Evolutionary conservation across 768 basidiomycete genomes (phyloP).

Genomic region (Cubamyces sp.): DNA sequence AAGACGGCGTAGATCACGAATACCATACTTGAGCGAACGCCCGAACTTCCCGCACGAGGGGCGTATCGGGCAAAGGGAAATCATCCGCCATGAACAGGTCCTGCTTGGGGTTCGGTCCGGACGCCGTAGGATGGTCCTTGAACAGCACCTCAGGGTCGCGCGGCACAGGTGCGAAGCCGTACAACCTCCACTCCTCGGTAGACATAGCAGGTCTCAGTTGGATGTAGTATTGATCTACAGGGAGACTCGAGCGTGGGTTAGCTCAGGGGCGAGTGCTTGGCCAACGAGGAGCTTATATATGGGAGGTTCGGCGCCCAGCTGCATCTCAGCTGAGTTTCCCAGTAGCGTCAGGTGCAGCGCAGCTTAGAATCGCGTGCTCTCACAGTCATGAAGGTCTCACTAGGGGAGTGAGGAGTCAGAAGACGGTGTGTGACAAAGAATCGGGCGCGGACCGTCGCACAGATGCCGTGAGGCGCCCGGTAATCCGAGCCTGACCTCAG

Average conservation of each 20-base stretch:
- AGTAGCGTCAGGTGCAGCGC: too few relatives aligned
- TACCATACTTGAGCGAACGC: constrained; percentile 43
- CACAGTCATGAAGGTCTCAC: too few relatives aligned
- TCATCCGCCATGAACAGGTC: constrained; percentile 44
- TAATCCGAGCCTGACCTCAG: too few relatives aligned
- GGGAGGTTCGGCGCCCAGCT: too few relatives aligned
- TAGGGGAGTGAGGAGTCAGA: too few relatives aligned
- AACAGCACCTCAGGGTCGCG: constrained; percentile 55
- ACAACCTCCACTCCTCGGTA: constrained; percentile 34
- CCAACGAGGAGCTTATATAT: too few relatives aligned
- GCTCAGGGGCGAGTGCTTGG: background rate
- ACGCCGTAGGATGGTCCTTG: constrained; percentile 47
- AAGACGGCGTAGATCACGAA: background rate
- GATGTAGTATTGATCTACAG: background rate
- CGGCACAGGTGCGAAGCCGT: constrained; percentile 53
- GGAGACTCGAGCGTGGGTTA: background rate
- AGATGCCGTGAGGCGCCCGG: too few relatives aligned
- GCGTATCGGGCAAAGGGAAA: constrained; percentile 48
- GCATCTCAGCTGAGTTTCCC: too few relatives aligned
- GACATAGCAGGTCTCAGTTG: constrained; percentile 7
- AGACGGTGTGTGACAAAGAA: background rate
- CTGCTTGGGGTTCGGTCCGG: constrained; percentile 46
- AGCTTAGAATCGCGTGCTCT: too few relatives aligned
- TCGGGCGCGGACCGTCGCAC: too few relatives aligned
- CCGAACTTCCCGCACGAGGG: constrained; percentile 43